A percentile compares a stretch with the other conserved stretches of the same genome.
Evolutionary conservation across 2,329 filamentous ascomycete species (phyloP).

Genomic region (Hansfordia pulvinata): DNA sequence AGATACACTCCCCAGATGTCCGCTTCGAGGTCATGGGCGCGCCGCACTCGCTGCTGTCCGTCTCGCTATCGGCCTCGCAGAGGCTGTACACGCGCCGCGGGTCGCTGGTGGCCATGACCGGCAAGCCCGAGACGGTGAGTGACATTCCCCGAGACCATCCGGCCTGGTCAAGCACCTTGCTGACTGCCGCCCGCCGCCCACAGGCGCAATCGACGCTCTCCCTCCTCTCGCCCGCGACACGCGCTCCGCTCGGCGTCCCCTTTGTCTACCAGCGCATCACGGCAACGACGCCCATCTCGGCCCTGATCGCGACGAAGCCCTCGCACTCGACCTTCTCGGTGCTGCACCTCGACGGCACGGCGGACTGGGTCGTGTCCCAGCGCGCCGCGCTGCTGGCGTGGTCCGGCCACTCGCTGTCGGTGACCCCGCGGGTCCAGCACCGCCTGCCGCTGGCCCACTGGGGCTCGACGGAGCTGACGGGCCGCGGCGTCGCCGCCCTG

Average conservation of each 20-base stretch:
- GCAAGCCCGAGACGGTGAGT: constrained; percentile 77
- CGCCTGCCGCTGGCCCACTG: constrained; percentile 72
- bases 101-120: constrained; percentile 78
- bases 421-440: constrained; percentile 63
- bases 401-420: constrained; percentile 76
- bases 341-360: constrained; percentile 80
- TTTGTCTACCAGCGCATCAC: constrained; percentile 91
- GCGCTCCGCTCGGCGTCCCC: constrained; percentile 71
- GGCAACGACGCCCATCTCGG: constrained; percentile 76
- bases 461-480: constrained; percentile 82
- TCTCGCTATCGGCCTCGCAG: constrained; percentile 85
- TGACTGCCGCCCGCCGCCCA: background rate
- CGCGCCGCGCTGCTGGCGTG: constrained; percentile 84
- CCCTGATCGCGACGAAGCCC: constrained; percentile 78
- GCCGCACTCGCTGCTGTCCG: constrained; percentile 86
- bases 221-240: constrained; percentile 68
- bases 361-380: constrained; percentile 91
- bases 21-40: constrained; percentile 87
- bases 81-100: constrained; percentile 85
- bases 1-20: constrained; percentile 50
- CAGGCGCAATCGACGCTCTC: constrained; percentile 83
- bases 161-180: no score
- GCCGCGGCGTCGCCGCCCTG: constrained; percentile 73
- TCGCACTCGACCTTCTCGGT: constrained; percentile 77
- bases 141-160: background rate